Conservation (phyloP, 2,329 filamentous ascomycete genomes). For the Hyphodiscus sp. region DNA sequence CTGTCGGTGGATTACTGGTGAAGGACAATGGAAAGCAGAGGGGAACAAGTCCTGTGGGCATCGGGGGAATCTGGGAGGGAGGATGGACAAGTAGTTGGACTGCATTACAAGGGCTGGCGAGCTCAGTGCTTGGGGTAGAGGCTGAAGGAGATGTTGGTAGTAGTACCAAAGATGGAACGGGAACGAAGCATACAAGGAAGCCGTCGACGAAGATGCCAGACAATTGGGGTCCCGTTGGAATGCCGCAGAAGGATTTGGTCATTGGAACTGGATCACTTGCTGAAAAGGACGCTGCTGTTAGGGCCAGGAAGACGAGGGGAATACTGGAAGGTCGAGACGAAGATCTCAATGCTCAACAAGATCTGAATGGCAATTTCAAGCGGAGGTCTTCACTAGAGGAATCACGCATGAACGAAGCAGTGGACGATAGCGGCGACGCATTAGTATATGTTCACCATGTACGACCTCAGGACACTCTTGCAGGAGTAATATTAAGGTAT, state of each 20-base stretch:
- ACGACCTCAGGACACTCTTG: conserved; percentile 75
- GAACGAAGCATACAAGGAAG: conserved; percentile 9
- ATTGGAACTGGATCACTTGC: conserved; percentile 49
- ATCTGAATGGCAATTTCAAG: conserved; percentile 32
- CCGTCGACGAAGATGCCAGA: conserved; percentile 14
- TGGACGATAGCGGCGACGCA: conserved; percentile 62
- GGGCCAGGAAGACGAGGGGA: conserved; percentile 50
- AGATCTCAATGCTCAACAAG: conserved; percentile 51
- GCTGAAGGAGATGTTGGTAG: conserved; percentile 10
- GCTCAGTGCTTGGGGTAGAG: conserved; percentile 27
- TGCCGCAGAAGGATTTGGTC: conserved; percentile 17
- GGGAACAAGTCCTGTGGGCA: conserved; percentile 4
- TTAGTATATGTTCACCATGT: conserved; percentile 90
- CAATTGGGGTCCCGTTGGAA: conserved; percentile 25
- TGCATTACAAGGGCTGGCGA: conserved; percentile 28
- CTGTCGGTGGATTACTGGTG: not conserved
- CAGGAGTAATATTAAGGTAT: conserved; percentile 85
- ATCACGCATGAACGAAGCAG: conserved; percentile 17
- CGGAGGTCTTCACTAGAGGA: conserved; percentile 27
- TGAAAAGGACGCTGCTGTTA: conserved; percentile 48
- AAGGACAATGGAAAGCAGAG: not conserved
- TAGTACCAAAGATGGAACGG: conserved; percentile 2
- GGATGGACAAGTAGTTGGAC: conserved; percentile 27
- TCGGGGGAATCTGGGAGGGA: conserved; percentile 4
- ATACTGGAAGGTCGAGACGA: conserved; percentile 56